Conservation (phyloP, 73 alveolate genomes). For the Paramecium biaurelia region DNA sequence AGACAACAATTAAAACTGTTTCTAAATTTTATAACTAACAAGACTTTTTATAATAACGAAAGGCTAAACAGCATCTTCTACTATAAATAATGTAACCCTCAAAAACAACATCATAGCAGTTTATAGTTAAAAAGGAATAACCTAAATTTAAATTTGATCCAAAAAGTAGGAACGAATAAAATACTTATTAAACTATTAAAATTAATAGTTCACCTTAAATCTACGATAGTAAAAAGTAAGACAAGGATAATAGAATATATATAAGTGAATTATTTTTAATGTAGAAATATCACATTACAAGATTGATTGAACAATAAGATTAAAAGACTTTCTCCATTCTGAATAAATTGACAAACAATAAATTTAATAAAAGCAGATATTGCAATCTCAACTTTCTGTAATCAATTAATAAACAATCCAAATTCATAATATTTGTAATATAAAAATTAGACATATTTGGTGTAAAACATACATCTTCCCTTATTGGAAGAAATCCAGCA, state of each 20-base stretch:
- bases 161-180: neutral
- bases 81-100: neutral
- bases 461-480: neutral
- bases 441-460: neutral
- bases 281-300: neutral
- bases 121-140: neutral
- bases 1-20: neutral
- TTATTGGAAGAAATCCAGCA: neutral
- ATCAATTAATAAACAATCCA: neutral
- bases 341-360: neutral
- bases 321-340: neutral
- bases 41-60: neutral
- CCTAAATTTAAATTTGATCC: neutral
- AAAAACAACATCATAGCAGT: neutral
- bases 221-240: neutral
- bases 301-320: conserved; percentile 12
- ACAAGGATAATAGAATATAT: neutral
- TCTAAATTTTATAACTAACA: neutral
- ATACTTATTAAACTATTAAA: neutral
- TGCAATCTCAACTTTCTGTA: neutral
- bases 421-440: neutral
- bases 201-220: neutral
- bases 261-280: neutral
- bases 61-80: neutral
- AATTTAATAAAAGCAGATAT: conserved; percentile 5